Evolutionary conservation across 495 filamentous ascomycete species (phyloP).

Genomic region (Bathelium albidoporum): DNA sequence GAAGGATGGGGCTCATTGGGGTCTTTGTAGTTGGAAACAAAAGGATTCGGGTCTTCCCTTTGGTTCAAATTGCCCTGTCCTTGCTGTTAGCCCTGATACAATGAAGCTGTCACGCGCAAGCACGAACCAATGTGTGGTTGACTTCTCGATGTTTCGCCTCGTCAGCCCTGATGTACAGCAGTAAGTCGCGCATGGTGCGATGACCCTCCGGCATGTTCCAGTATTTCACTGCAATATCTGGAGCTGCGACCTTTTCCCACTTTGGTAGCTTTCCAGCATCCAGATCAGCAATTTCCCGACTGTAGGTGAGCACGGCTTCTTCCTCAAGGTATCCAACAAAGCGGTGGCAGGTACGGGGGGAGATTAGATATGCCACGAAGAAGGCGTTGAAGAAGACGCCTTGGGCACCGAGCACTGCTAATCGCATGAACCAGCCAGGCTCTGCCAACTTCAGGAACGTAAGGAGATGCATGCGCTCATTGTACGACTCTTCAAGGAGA

Average conservation of each 20-base stretch:
- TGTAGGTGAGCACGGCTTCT: constrained; percentile 93
- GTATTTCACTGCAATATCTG: constrained; percentile 80
- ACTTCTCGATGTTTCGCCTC: constrained; percentile 97
- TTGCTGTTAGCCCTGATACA: constrained; percentile 7
- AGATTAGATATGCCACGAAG: constrained; percentile 81
- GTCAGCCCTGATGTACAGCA: constrained; percentile 84
- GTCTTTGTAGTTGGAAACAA: constrained; percentile 64
- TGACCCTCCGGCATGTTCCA: constrained; percentile 86
- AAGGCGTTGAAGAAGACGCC: constrained; percentile 92
- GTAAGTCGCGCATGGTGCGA: constrained; percentile 71
- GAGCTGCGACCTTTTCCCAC: constrained; percentile 70
- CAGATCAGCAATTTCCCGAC: constrained; percentile 72
- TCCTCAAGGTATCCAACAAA: constrained; percentile 97
- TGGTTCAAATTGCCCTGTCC: constrained; percentile 57
- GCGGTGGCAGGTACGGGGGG: constrained; percentile 81
- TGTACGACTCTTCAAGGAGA: constrained; percentile 84
- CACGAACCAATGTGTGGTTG: constrained; percentile 71
- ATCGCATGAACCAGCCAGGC: constrained; percentile 78
- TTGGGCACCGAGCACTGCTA: constrained; percentile 74
- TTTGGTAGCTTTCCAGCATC: constrained; percentile 72
- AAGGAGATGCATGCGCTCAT: constrained; percentile 82
- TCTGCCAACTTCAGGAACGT: constrained; percentile 90
- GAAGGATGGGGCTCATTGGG: constrained; percentile 49
- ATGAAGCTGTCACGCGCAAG: background rate
- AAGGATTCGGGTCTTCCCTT: constrained; percentile 81